Base-by-base conservation (phyloP, 768 basidiomycete genomes). In the Guyanaporus albipodus region DNA sequence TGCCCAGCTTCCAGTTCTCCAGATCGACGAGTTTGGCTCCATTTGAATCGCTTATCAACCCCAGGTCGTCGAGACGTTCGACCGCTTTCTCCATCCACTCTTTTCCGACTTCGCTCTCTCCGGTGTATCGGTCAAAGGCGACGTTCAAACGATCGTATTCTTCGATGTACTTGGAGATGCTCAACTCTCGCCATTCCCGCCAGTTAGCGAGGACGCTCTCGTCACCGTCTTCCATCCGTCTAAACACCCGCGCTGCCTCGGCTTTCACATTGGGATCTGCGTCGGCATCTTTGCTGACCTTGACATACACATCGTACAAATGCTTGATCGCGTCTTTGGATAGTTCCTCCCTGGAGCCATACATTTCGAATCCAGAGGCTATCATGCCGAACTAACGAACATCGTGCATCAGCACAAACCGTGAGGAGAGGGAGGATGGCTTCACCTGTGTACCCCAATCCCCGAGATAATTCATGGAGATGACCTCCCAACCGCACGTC, bases 361-460 rank as follows among this genome's bases (percentile, higher is more conserved):
- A 95, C 61, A 87, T 87, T 62, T 94, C 85, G 59, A 88, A 97
- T 0, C 95, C 95, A 39, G 85, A 78, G 0, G 92, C 88, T 44
- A 97, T 87, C 66, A 96, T 67, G 24, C 93, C 92, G 63, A 88
- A 85, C 86, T 89, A 54, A 17, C 15, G 15, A 4, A 49, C 1
- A 19, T 3, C 26, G 22, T 19, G 4, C n/a, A 15, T 50, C 19
- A 51, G 46, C 7, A 21, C 24, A n/a, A 18, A 34, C n/a, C 8
- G 8, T 29, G 11, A 21, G 2, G 11, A 22, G n/a, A 28, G 7
- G 27, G n/a, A 23, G 11, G 22, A 17, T 11, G 23, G 12, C 31
- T 15, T 63, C 31, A 91, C 93, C 78, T 97, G 95, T 33, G 93
- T 97, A 19, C 95, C 95, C 95, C 94, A 98, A 62, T 97, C 95